phyloP scores from a whole-genome alignment of 768 basidiomycete genomes.

The Panaeolus cyanescens region DNA sequence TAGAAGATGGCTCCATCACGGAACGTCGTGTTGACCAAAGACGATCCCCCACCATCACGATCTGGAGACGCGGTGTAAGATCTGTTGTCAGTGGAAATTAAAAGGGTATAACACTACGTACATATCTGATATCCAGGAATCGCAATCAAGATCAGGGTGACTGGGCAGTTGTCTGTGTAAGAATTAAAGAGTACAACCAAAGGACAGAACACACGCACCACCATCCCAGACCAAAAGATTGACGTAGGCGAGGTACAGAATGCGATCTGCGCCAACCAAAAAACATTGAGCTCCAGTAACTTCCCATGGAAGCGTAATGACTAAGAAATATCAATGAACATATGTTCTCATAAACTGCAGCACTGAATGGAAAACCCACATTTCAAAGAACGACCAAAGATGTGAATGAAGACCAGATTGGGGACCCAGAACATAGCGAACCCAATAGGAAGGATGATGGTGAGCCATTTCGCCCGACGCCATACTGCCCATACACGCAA shows the following conservation, averaged over 20 bases:
- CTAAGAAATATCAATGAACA: not conserved
- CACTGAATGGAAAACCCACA: conserved; percentile 4
- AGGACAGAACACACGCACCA: conserved; percentile 4
- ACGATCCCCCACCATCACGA: not conserved
- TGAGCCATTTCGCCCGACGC: conserved; percentile 13
- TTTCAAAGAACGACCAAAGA: conserved; percentile 8
- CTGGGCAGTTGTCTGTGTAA: not conserved
- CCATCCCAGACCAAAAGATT: conserved; percentile 15
- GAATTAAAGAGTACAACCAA: not conserved
- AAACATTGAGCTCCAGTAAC: conserved; percentile 8
- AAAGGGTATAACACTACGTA: not conserved
- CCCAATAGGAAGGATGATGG: conserved; percentile 9
- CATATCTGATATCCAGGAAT: conserved; percentile 12
- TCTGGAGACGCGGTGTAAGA: too few species aligned
- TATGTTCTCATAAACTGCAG: not conserved
- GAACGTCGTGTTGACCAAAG: not conserved
- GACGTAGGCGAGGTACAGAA: conserved; percentile 7
- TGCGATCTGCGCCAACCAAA: conserved; percentile 7
- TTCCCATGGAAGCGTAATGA: not conserved
- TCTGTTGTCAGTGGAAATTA: too few species aligned
- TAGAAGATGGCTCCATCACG: not conserved
- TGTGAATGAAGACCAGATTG: conserved; percentile 7
- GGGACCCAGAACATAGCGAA: conserved; percentile 10
- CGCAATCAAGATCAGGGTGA: conserved; percentile 12
- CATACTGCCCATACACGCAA: conserved; percentile 24